Evolutionary conservation across 768 basidiomycete genomes (phyloP).

Genomic region (Mycena galopus): DNA sequence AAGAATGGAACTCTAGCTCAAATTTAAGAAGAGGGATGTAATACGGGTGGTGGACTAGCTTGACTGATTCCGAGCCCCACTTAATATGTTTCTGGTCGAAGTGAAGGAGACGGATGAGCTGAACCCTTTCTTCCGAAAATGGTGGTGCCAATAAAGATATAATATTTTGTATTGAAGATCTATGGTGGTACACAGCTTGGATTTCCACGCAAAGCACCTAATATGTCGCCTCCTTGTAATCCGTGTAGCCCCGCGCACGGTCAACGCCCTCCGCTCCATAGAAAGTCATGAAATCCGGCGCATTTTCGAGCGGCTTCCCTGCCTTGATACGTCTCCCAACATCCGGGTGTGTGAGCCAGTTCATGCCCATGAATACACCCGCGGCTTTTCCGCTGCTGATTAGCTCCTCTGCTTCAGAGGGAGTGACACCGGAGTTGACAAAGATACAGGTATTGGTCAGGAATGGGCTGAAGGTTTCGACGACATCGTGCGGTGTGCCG

Average conservation of each 20-base stretch:
- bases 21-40: no score
- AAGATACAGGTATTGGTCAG: slow-evolving; percentile 40
- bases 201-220: no score
- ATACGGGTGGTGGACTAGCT: no score
- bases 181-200: no score
- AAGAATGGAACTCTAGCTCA: no score
- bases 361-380: slow-evolving; percentile 43
- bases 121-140: no score
- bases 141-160: no score
- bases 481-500: slow-evolving; percentile 45
- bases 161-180: no score
- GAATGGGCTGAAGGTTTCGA: slow-evolving; percentile 41
- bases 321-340: slow-evolving; percentile 41
- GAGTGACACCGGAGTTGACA: slow-evolving; percentile 42
- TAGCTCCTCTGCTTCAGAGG: slow-evolving; percentile 41
- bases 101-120: no score
- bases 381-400: slow-evolving; percentile 41
- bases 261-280: slow-evolving; percentile 33
- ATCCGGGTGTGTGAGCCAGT: slow-evolving; percentile 47
- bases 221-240: slow-evolving; percentile 14
- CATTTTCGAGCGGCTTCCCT: slow-evolving; percentile 41
- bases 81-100: no score
- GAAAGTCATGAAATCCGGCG: slow-evolving; percentile 35
- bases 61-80: no score
- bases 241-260: slow-evolving; percentile 40